Evolutionary conservation across 2,329 filamentous ascomycete species (phyloP).

Genomic region (Venturia oleaginea): DNA sequence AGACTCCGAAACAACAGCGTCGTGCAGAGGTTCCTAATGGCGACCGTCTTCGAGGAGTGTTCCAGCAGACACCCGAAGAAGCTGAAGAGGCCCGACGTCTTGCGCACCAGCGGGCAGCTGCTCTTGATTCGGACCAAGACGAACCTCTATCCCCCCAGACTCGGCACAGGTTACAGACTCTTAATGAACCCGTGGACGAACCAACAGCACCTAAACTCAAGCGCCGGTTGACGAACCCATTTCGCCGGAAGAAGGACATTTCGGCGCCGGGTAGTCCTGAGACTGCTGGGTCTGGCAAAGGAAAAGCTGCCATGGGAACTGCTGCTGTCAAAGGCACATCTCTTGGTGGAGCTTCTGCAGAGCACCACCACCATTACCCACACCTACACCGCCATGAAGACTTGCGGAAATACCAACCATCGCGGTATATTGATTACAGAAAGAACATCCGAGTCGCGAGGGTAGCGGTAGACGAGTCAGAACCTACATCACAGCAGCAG

Average conservation of each 20-base stretch:
- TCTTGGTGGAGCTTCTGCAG: not conserved
- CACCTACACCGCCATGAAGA: slow-evolving; percentile 19
- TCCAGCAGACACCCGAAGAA: not conserved
- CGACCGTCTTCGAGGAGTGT: not conserved
- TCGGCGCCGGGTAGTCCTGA: not conserved
- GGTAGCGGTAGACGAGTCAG: slow-evolving; percentile 34
- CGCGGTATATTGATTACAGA: slow-evolving; percentile 4
- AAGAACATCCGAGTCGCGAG: slow-evolving; percentile 22
- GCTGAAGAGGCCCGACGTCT: not conserved
- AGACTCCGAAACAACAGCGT: not conserved
- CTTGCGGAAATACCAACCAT: not conserved
- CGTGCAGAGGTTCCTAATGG: not conserved
- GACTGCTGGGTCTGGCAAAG: not conserved
- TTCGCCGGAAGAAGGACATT: not conserved
- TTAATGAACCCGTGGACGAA: not conserved
- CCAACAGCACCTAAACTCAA: not conserved
- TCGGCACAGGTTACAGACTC: not conserved
- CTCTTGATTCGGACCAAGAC: not conserved
- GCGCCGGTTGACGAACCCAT: not conserved
- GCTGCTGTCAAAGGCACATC: not conserved
- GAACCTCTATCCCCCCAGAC: not conserved
- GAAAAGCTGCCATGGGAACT: not conserved
- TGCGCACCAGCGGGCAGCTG: not conserved
- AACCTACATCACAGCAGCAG: slow-evolving; percentile 19
- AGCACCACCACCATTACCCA: slow-evolving; percentile 24